Evolutionary conservation across 345 rosid species (phyloP).

Genomic region (Bretschneidera sinensis): DNA sequence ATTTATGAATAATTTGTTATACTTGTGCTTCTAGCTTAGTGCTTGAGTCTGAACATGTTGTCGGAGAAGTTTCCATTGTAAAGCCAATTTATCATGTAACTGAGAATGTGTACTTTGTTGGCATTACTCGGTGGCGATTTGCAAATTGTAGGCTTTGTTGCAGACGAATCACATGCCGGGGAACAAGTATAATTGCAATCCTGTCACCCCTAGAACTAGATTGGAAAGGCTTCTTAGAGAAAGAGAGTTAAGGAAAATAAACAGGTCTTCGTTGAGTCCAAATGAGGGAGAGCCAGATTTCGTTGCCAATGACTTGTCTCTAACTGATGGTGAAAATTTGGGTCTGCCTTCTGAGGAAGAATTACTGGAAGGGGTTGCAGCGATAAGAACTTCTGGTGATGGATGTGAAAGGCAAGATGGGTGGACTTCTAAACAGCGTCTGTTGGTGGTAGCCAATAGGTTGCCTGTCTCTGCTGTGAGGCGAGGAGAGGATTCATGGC

Average conservation of each 20-base stretch:
- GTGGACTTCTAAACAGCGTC: constrained; percentile 39
- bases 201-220: constrained; percentile 42
- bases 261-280: constrained; percentile 12
- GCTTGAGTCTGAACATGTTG: neutral
- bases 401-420: constrained; percentile 24
- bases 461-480: constrained; percentile 53
- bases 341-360: constrained; percentile 27
- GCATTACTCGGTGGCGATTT: neutral
- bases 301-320: constrained; percentile 16
- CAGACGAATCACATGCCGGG: constrained; percentile 32
- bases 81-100: neutral
- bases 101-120: neutral
- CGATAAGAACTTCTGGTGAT: constrained; percentile 15
- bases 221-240: constrained; percentile 50
- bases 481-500: constrained; percentile 43
- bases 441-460: constrained; percentile 58
- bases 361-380: constrained; percentile 9
- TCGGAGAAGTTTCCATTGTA: neutral
- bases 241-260: constrained; percentile 43
- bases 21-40: neutral
- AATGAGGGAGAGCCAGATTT: constrained; percentile 34
- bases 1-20: neutral
- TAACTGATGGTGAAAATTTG: constrained; percentile 21
- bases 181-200: constrained; percentile 30
- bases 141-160: constrained; percentile 25